Evolutionary conservation across 1,284 basidiomycete species (phyloP).

Genomic region (Moesziomyces parantarcticus): DNA sequence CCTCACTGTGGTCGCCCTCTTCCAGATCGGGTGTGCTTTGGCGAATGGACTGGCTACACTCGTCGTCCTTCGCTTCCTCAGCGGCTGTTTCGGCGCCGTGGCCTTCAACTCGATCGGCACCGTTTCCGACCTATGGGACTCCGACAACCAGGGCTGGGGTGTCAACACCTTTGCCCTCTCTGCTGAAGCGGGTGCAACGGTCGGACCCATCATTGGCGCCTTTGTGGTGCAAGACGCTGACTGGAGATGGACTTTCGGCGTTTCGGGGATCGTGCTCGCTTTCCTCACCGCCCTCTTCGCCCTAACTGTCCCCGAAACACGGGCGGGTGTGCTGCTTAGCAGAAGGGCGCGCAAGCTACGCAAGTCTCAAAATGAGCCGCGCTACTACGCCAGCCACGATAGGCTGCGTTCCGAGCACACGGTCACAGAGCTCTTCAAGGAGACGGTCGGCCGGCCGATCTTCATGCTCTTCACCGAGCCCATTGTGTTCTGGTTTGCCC

Average conservation of each 20-base stretch:
- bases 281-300: constrained; percentile 35
- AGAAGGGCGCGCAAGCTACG: constrained; percentile 64
- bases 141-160: constrained; percentile 55
- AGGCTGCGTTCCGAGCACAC: constrained; percentile 58
- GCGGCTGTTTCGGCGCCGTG: constrained; percentile 52
- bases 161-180: constrained; percentile 56
- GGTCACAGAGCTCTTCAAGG: constrained; percentile 43
- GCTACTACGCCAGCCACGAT: constrained; percentile 68
- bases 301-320: constrained; percentile 57
- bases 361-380: constrained; percentile 64
- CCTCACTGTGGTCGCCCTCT: constrained; percentile 25
- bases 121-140: constrained; percentile 52
- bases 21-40: constrained; percentile 52
- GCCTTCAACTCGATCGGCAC: constrained; percentile 59
- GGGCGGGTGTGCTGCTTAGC: constrained; percentile 63
- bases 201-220: constrained; percentile 50
- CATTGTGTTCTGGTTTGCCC: constrained; percentile 59
- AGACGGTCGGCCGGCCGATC: constrained; percentile 55
- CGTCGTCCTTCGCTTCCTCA: constrained; percentile 54
- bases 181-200: constrained; percentile 49
- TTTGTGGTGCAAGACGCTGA: constrained; percentile 39
- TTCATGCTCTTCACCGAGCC: constrained; percentile 66
- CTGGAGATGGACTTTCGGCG: constrained; percentile 60
- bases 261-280: constrained; percentile 48
- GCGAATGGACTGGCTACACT: constrained; percentile 44